phyloP scores from a whole-genome alignment of 495 filamentous ascomycete species.

The Penicillium daleae region DNA sequence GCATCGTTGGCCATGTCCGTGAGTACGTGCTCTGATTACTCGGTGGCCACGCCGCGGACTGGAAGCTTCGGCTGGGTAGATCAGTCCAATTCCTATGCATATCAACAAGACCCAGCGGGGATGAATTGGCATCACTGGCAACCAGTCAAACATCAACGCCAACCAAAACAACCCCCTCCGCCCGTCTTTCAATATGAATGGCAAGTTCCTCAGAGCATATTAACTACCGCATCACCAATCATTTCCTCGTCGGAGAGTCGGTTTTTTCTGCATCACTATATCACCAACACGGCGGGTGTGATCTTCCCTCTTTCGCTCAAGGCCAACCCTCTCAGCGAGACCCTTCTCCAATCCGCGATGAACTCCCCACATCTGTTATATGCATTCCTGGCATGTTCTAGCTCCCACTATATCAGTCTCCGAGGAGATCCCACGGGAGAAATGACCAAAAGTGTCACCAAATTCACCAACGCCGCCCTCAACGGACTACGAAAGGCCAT shows the following conservation, averaged over 20 bases:
- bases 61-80: background rate
- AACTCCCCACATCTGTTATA: conserved; percentile 9
- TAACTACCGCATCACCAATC: conserved; percentile 7
- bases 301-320: conserved; percentile 16
- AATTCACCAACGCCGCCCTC: conserved; percentile 12
- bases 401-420: conserved; percentile 11
- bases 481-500: conserved; percentile 11
- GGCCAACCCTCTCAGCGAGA: conserved; percentile 8
- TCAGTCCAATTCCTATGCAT: background rate
- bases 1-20: conserved; percentile 3
- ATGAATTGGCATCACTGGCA: background rate
- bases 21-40: background rate
- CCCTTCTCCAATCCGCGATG: conserved; percentile 12
- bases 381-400: conserved; percentile 13
- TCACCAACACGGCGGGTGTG: conserved; percentile 10
- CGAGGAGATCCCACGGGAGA: conserved; percentile 7
- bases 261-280: conserved; percentile 14
- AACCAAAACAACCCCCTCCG: background rate
- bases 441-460: conserved; percentile 5
- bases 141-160: background rate
- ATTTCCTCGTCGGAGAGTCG: conserved; percentile 12
- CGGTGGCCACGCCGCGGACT: background rate
- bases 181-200: background rate
- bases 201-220: conserved; percentile 8
- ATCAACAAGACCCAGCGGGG: background rate